A percentile compares a stretch with the other conserved stretches of the same genome.
phyloP scores from a whole-genome alignment of 1,284 basidiomycete species.

The Afroboletus lepidellus region DNA sequence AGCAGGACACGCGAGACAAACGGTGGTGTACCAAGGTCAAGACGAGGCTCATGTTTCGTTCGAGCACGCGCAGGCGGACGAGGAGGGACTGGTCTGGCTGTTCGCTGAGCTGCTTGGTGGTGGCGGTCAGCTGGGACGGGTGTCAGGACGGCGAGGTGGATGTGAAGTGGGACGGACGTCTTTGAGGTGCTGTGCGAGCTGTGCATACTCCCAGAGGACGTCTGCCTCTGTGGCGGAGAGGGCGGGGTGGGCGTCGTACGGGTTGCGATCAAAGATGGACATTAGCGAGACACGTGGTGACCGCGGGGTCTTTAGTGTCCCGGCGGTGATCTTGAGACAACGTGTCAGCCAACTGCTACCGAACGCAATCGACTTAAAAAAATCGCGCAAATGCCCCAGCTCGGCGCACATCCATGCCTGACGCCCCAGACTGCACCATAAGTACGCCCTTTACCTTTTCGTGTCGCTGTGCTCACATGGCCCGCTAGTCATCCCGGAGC shows the following conservation, averaged over 20 bases:
- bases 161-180: conserved; percentile 43
- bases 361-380: too few species aligned
- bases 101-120: conserved; percentile 59
- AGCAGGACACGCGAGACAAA: background rate
- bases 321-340: background rate
- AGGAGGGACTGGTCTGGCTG: conserved; percentile 76
- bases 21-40: conserved; percentile 62
- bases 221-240: conserved; percentile 63
- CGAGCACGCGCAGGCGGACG: conserved; percentile 77
- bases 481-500: conserved; percentile 46
- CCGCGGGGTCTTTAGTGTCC: background rate
- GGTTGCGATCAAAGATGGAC: conserved; percentile 49
- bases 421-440: conserved; percentile 73
- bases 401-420: conserved; percentile 25
- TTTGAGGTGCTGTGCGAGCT: conserved; percentile 68
- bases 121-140: conserved; percentile 49
- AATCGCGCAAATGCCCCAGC: too few species aligned
- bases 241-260: conserved; percentile 65
- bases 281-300: background rate
- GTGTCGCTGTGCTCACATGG: background rate
- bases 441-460: conserved; percentile 37
- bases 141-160: background rate
- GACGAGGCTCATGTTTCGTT: conserved; percentile 94
- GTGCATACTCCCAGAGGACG: conserved; percentile 80
- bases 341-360: background rate